These are phyloP conservation scores for Glycine tomentella DNA, from an alignment of 306 rosid genomes.

Conservation along the genomic window DNA sequence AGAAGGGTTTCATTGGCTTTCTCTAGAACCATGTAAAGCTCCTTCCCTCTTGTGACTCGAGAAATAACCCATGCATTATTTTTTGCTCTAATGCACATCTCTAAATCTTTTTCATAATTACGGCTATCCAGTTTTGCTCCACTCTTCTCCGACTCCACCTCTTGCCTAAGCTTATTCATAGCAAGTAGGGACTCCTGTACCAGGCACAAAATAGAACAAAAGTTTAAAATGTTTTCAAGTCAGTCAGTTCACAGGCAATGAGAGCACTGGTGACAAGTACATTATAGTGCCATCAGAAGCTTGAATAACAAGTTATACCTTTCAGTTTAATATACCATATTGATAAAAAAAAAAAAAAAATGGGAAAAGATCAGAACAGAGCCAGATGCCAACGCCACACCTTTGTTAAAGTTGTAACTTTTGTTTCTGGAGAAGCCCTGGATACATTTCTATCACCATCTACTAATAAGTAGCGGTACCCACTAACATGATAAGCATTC, in stretches of 20 bases:
- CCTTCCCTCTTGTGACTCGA: slow-evolving; percentile 89
- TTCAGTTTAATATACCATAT: slow-evolving; percentile 23
- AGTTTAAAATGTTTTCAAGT: slow-evolving; percentile 25
- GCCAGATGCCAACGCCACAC: slow-evolving; percentile 53
- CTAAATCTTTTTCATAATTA: slow-evolving; percentile 79
- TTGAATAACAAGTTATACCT: slow-evolving; percentile 31
- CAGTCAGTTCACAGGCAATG: slow-evolving; percentile 27
- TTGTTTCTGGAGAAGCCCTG: slow-evolving; percentile 95
- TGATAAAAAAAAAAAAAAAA: neutral
- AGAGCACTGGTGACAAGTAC: neutral
- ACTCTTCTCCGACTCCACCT: slow-evolving; percentile 87
- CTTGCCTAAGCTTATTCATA: slow-evolving; percentile 84
- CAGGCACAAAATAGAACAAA: slow-evolving; percentile 37
- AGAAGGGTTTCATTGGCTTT: slow-evolving; percentile 92
- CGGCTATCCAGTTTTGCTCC: slow-evolving; percentile 59
- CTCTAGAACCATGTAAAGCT: slow-evolving; percentile 92
- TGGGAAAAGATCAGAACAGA: slow-evolving; percentile 15
- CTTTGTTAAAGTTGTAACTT: slow-evolving; percentile 91
- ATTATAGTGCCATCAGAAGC: slow-evolving; percentile 12
- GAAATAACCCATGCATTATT: slow-evolving; percentile 95
- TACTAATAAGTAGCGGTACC: slow-evolving; percentile 89
- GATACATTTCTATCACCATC: slow-evolving; percentile 85
- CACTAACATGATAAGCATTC: slow-evolving; percentile 92
- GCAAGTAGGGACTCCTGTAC: slow-evolving; percentile 90
- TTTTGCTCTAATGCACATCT: slow-evolving; percentile 84